Evolutionary conservation across 208 protist genomes (phyloP).

Genomic region (Leishmania amazonensis): DNA sequence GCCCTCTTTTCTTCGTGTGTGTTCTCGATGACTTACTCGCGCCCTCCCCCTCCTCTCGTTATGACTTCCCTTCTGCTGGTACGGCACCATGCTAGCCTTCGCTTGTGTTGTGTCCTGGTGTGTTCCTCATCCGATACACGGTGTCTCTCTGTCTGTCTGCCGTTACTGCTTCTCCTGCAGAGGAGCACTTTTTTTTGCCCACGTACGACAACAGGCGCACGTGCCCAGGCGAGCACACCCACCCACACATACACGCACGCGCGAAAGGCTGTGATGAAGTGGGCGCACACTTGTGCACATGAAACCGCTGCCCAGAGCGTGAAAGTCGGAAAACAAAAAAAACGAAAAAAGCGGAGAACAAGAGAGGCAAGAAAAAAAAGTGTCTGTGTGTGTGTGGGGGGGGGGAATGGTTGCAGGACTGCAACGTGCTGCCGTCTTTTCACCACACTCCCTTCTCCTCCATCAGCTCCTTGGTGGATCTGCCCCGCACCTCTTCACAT

Average conservation of each 20-base stretch:
- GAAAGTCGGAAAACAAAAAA: neutral
- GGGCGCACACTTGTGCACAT: neutral
- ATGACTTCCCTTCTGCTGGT: neutral
- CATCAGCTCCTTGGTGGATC: neutral
- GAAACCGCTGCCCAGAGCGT: neutral
- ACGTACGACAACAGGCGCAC: neutral
- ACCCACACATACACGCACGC: neutral
- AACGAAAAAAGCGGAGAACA: neutral
- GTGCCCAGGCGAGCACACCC: neutral
- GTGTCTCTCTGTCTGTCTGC: neutral
- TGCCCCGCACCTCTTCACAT: neutral
- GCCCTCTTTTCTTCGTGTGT: neutral
- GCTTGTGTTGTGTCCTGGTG: neutral
- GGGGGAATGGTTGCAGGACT: neutral
- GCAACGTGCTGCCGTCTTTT: neutral
- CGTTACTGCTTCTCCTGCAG: neutral
- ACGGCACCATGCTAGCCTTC: too few species aligned
- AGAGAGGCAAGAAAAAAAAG: neutral
- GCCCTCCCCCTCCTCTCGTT: neutral
- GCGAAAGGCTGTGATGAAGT: neutral
- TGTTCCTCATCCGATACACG: neutral
- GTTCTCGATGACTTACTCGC: neutral
- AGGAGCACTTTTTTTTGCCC: neutral
- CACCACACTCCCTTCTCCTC: neutral
- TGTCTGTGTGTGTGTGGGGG: too few species aligned